Percentiles rank a stretch among this genome's conserved stretches.
These are phyloP conservation scores for Allantophomopsis cytisporea DNA, from an alignment of 2,329 filamentous ascomycete genomes.

Conservation along the genomic window DNA sequence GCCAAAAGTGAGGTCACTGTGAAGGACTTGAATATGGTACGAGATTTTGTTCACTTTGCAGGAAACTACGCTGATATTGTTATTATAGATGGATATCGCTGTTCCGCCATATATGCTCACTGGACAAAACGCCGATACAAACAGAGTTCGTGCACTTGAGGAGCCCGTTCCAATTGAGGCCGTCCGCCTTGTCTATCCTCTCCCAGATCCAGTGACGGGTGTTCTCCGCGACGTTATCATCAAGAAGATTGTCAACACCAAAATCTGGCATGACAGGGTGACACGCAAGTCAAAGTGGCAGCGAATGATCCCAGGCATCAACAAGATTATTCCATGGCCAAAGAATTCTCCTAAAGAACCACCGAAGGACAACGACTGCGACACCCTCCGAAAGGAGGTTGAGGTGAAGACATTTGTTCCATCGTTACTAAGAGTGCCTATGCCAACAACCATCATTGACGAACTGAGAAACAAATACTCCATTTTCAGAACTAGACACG, in stretches of 20 bases:
- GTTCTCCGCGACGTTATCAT: slow-evolving; percentile 62
- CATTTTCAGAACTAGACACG: slow-evolving; percentile 69
- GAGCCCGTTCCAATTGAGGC: slow-evolving; percentile 52
- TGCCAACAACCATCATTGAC: slow-evolving; percentile 67
- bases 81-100: slow-evolving; percentile 23
- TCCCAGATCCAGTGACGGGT: slow-evolving; percentile 53
- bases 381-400: slow-evolving; percentile 66
- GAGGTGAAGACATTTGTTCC: slow-evolving; percentile 67
- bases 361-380: slow-evolving; percentile 38
- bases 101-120: slow-evolving; percentile 25
- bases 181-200: slow-evolving; percentile 69
- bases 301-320: slow-evolving; percentile 55
- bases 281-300: slow-evolving; percentile 33
- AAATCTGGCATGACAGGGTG: slow-evolving; percentile 33
- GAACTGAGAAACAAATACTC: slow-evolving; percentile 79
- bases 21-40: slow-evolving; percentile 49
- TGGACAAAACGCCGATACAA: slow-evolving; percentile 21
- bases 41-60: slow-evolving; percentile 10
- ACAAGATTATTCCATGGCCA: slow-evolving; percentile 69
- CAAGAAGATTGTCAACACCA: slow-evolving; percentile 47
- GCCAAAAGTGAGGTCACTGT: slow-evolving; percentile 45
- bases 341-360: slow-evolving; percentile 32
- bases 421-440: slow-evolving; percentile 63
- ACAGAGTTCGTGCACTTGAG: slow-evolving; percentile 30
- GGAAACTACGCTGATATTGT: not conserved